Evolutionary conservation across 345 rosid genomes (phyloP).

Genomic region (Sisymbrium irio): DNA sequence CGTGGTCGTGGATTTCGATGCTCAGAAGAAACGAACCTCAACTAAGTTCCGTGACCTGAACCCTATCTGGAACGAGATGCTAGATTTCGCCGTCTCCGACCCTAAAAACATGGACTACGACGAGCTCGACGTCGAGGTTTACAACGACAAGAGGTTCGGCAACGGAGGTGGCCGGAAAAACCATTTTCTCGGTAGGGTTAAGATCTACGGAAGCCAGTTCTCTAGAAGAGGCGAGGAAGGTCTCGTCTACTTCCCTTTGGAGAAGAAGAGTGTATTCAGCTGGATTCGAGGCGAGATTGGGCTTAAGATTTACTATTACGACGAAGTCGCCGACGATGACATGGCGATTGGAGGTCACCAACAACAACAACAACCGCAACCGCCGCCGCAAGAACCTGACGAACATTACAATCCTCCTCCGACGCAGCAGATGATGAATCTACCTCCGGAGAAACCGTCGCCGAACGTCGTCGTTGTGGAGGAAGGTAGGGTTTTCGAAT

Average conservation of each 20-base stretch:
- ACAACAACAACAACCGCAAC: conserved; percentile 28
- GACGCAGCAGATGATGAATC: conserved; percentile 39
- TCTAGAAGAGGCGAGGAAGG: conserved; percentile 72
- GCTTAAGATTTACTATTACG: conserved; percentile 69
- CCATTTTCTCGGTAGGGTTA: conserved; percentile 87
- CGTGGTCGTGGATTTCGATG: conserved; percentile 78
- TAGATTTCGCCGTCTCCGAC: conserved; percentile 79
- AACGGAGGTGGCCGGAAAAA: conserved; percentile 81
- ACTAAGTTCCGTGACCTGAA: conserved; percentile 78
- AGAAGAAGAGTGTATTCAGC: conserved; percentile 91
- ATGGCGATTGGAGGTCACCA: conserved; percentile 18
- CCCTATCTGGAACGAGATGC: conserved; percentile 84
- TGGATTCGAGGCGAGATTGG: conserved; percentile 94
- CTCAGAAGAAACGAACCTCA: conserved; percentile 65
- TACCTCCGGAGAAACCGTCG: conserved; percentile 31
- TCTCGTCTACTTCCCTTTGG: conserved; percentile 66
- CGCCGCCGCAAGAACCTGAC: conserved; percentile 11
- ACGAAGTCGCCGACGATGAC: conserved; percentile 54
- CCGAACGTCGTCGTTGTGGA: conserved; percentile 50
- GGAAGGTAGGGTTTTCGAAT: conserved; percentile 54
- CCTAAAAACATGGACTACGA: conserved; percentile 69
- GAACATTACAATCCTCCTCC: conserved; percentile 27
- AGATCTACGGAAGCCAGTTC: conserved; percentile 83
- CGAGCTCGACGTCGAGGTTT: conserved; percentile 81
- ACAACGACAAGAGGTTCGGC: conserved; percentile 70